Percentiles rank a stretch among this genome's conserved stretches.
Evolutionary conservation across 768 basidiomycete species (phyloP).

Genomic region (Lyophyllum shimeji): DNA sequence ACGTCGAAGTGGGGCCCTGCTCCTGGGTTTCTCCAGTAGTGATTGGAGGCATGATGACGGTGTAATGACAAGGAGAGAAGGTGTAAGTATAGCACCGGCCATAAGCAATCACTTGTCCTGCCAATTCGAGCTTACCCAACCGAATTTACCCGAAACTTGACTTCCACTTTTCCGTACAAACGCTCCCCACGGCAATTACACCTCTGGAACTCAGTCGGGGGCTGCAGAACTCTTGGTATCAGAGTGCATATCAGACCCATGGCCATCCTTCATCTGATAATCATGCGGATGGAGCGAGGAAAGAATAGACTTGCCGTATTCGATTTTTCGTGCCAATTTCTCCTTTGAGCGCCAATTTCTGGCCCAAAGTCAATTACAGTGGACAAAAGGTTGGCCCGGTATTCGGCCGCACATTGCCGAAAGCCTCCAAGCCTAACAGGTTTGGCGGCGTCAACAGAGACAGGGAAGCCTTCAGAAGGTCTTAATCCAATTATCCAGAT

Average conservation of each 20-base stretch:
- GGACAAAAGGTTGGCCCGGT: neutral
- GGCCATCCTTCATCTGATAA: neutral
- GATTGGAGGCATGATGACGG: slow-evolving; percentile 47
- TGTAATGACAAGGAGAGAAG: slow-evolving; percentile 24
- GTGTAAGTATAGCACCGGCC: slow-evolving; percentile 20
- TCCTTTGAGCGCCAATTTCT: neutral
- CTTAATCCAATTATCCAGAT: neutral
- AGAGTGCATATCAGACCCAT: neutral
- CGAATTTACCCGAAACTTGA: slow-evolving; percentile 36
- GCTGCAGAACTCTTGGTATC: neutral
- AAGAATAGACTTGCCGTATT: neutral
- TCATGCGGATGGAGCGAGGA: neutral
- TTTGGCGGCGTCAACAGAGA: neutral
- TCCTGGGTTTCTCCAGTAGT: slow-evolving; percentile 43
- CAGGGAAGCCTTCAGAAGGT: neutral
- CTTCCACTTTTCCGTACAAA: slow-evolving; percentile 2
- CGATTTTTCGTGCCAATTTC: neutral
- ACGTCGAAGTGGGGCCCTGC: slow-evolving; percentile 32
- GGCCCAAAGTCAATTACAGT: neutral
- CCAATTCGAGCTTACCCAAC: slow-evolving; percentile 20
- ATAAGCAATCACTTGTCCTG: slow-evolving; percentile 10
- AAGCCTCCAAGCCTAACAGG: neutral
- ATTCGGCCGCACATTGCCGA: neutral
- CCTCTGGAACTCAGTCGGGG: neutral
- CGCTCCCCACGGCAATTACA: neutral